Conservation (phyloP, 192 early-diverging fungal genomes). For the Backusella morwellensis region DNA sequence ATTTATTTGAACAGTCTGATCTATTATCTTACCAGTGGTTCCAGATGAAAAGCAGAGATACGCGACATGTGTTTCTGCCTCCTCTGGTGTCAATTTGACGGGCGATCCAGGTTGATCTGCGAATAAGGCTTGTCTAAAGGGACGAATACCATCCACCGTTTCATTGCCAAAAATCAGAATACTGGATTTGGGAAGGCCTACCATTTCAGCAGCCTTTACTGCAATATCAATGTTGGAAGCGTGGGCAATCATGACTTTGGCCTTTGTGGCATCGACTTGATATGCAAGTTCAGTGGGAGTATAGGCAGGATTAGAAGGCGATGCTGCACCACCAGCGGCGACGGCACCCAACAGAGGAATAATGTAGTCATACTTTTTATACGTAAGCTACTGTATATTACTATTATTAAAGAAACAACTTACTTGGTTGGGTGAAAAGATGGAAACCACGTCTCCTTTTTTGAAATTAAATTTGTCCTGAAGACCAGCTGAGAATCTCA, state of each 20-base stretch:
- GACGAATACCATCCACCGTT: conserved; percentile 29
- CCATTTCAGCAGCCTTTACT: conserved; percentile 38
- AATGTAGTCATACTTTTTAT: neutral
- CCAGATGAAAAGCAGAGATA: conserved; percentile 31
- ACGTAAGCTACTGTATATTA: neutral
- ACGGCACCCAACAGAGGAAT: conserved; percentile 2
- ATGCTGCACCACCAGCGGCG: conserved; percentile 50
- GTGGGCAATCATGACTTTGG: conserved; percentile 61
- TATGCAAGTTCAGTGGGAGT: conserved; percentile 68
- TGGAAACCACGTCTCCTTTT: conserved; percentile 64
- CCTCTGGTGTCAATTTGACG: conserved; percentile 25
- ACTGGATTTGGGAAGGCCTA: conserved; percentile 27
- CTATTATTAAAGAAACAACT: neutral
- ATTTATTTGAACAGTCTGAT: conserved; percentile 20
- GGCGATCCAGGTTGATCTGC: conserved; percentile 7
- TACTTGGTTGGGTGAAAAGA: conserved; percentile 35
- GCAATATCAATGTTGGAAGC: conserved; percentile 31
- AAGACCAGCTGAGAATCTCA: conserved; percentile 48
- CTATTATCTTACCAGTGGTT: conserved; percentile 25
- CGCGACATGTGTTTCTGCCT: conserved; percentile 19
- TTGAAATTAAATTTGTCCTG: conserved; percentile 51
- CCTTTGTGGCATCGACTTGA: conserved; percentile 66
- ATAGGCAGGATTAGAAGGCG: conserved; percentile 78
- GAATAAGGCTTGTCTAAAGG: conserved; percentile 23
- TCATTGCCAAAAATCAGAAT: conserved; percentile 40